A percentile compares a stretch with the other conserved stretches of the same genome.
Conservation (phyloP, 2,329 filamentous ascomycete species). For the Aspergillus proliferans region DNA sequence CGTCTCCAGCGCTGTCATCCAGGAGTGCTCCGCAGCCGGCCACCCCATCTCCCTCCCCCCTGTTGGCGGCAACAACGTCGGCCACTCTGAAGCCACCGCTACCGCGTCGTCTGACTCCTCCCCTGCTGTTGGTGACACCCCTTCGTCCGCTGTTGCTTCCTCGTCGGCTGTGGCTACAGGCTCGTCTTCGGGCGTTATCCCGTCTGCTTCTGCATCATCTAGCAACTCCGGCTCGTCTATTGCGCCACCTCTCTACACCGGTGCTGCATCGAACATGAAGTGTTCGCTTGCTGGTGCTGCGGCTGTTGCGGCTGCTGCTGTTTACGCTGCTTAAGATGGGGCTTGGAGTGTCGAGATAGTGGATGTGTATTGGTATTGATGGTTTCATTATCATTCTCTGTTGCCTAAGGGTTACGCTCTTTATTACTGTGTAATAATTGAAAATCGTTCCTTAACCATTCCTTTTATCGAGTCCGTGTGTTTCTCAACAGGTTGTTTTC, state of each 20-base stretch:
- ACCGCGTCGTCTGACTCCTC: background rate
- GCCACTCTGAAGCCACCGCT: background rate
- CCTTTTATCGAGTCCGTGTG: no score
- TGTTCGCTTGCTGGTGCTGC: slow-evolving; percentile 21
- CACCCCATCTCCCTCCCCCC: slow-evolving; percentile 33
- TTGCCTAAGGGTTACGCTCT: no score
- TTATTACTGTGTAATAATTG: no score
- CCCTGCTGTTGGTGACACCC: background rate
- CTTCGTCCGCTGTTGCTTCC: background rate
- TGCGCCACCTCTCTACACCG: slow-evolving; percentile 15
- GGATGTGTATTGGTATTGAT: background rate
- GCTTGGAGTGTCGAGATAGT: background rate
- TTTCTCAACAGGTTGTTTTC: no score
- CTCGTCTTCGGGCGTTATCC: slow-evolving; percentile 6
- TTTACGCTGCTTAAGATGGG: background rate
- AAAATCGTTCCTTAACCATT: no score
- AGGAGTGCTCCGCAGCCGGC: slow-evolving; percentile 30
- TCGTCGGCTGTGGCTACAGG: background rate
- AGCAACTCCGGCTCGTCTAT: slow-evolving; percentile 9
- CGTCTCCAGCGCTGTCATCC: slow-evolving; percentile 31
- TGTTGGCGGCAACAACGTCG: slow-evolving; percentile 7
- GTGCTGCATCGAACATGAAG: slow-evolving; percentile 21
- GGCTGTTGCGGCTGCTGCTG: slow-evolving; percentile 18
- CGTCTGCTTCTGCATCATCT: slow-evolving; percentile 7
- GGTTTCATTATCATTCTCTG: no score